phyloP scores from a whole-genome alignment of 805 yeast species.

The Metschnikowia corniflorae region DNA sequence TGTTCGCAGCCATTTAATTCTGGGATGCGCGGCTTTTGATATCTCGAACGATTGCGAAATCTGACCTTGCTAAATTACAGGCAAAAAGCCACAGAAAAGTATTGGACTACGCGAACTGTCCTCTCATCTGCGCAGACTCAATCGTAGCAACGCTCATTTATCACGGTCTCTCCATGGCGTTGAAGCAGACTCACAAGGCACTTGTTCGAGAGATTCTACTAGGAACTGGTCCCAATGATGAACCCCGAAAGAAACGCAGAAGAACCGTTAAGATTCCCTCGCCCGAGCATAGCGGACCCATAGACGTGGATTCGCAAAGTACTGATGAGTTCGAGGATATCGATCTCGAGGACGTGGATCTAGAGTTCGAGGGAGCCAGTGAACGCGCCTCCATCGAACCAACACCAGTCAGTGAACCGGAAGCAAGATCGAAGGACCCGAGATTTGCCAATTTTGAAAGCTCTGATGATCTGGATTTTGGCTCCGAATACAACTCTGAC shows the following conservation, averaged over 20 bases:
- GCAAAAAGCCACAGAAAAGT: no score
- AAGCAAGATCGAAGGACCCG: not conserved
- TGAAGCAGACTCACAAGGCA: conserved; percentile 10
- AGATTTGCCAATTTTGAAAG: no score
- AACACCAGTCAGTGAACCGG: not conserved
- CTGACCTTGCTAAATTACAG: no score
- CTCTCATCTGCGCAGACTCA: no score
- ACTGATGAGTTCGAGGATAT: conserved; percentile 10
- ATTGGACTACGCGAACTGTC: no score
- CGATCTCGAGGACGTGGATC: conserved; percentile 17
- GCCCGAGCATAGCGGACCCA: conserved; percentile 1
- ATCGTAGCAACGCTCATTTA: no score
- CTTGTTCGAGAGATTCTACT: conserved; percentile 15
- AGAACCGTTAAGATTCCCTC: not conserved
- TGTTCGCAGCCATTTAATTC: no score
- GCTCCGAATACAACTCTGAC: conserved; percentile 28
- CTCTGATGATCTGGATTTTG: not conserved
- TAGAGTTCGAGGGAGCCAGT: no score
- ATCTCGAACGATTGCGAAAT: no score
- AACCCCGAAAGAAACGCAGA: conserved; percentile 9
- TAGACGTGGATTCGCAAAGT: conserved; percentile 9
- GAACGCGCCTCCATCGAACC: no score
- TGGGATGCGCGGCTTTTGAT: no score
- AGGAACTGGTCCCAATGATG: not conserved
- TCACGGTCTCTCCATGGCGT: no score